phyloP scores from a whole-genome alignment of 345 rosid genomes.

The Populus nigra region DNA sequence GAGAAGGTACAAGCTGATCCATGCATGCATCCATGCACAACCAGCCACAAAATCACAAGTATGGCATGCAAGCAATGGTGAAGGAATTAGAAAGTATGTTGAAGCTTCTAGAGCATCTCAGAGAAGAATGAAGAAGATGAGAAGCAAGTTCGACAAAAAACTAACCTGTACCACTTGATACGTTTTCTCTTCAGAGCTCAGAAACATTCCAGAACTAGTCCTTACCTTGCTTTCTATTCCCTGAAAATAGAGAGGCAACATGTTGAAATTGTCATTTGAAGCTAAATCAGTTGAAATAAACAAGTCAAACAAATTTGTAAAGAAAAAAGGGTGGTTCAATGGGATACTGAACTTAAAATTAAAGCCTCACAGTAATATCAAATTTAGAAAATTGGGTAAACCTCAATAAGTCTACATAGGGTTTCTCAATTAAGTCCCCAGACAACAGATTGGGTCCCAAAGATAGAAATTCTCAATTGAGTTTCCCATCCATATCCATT shows the following conservation, averaged over 20 bases:
- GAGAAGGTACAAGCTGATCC: background rate
- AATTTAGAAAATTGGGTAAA: background rate
- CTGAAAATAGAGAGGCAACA: conserved; percentile 30
- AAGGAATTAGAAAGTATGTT: background rate
- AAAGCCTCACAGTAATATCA: background rate
- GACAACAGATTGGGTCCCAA: background rate
- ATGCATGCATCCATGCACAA: background rate
- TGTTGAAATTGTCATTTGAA: conserved; percentile 6
- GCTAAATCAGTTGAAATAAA: background rate
- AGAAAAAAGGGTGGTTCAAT: background rate
- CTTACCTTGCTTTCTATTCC: conserved; percentile 89
- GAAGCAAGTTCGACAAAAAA: conserved; percentile 8
- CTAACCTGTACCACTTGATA: conserved; percentile 82
- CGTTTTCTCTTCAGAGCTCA: conserved; percentile 60
- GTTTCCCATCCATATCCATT: background rate
- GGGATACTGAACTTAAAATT: background rate
- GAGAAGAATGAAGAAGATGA: conserved; percentile 8
- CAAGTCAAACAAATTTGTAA: background rate
- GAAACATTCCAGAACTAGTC: conserved; percentile 97
- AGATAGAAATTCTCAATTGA: background rate
- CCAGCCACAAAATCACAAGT: background rate
- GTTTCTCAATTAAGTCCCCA: background rate
- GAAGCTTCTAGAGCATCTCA: background rate
- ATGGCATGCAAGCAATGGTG: background rate
- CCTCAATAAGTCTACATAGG: background rate